Conservation (phyloP, 2,329 filamentous ascomycete species). For the Niveomyces coronatus region DNA sequence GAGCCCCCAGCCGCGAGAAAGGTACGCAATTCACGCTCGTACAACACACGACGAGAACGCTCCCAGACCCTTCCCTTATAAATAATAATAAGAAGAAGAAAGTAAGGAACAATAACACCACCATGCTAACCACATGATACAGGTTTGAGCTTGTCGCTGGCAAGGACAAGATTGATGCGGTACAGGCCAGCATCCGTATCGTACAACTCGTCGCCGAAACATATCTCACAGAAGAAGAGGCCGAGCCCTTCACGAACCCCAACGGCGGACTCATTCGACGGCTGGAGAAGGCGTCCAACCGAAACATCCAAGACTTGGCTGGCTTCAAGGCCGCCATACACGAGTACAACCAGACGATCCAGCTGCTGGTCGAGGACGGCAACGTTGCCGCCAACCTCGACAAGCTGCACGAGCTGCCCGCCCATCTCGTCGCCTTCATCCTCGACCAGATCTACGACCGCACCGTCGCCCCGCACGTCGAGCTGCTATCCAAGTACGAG, state of each 20-base stretch:
- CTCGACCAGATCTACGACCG: conserved; percentile 83
- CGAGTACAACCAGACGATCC: conserved; percentile 67
- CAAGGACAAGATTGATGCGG: conserved; percentile 68
- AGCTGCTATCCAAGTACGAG: conserved; percentile 73
- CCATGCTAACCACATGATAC: conserved; percentile 11
- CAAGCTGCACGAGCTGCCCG: conserved; percentile 55
- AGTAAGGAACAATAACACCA: no score
- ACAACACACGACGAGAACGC: no score
- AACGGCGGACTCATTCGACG: conserved; percentile 65
- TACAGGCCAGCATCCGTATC: conserved; percentile 61
- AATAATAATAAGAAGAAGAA: no score
- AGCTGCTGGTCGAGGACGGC: conserved; percentile 55
- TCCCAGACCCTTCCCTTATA: no score
- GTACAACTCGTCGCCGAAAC: conserved; percentile 60
- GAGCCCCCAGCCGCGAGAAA: conserved; percentile 58
- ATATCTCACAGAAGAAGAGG: conserved; percentile 65
- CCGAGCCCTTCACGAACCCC: conserved; percentile 58
- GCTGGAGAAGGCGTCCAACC: conserved; percentile 62
- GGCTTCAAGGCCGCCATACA: conserved; percentile 65
- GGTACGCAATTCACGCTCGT: no score
- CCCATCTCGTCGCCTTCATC: conserved; percentile 68
- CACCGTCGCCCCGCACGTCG: conserved; percentile 81
- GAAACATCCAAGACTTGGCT: conserved; percentile 50
- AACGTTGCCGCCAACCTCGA: conserved; percentile 64
- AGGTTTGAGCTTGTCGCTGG: conserved; percentile 59